These are phyloP conservation scores for Aspergillus sp. DNA, from an alignment of 2,329 filamentous ascomycete species.

Conservation along the genomic window DNA sequence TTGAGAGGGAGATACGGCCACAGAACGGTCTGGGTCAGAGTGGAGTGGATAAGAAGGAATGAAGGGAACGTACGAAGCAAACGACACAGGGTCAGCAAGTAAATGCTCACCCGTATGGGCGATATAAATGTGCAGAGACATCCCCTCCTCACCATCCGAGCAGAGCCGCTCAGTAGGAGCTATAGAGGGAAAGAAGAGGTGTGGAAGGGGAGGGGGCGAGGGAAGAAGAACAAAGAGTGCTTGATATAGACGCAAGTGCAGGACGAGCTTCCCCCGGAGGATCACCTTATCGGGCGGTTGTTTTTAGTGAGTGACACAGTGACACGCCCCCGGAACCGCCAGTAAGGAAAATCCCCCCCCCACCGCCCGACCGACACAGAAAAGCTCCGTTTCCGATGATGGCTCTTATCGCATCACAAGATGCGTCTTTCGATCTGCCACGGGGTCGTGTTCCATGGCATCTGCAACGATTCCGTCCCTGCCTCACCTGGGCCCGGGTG, in stretches of 20 bases:
- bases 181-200: conserved; percentile 9
- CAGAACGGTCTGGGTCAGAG: no score
- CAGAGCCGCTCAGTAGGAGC: conserved; percentile 16
- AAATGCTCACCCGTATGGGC: conserved; percentile 89
- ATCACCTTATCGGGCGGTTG: conserved; percentile 12
- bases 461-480: conserved; percentile 21
- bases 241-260: background rate
- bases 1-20: background rate
- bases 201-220: conserved; percentile 5
- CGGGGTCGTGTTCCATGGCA: conserved; percentile 31
- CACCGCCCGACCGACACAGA: conserved; percentile 2
- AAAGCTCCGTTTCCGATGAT: background rate
- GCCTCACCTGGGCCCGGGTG: conserved; percentile 28
- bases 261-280: conserved; percentile 5
- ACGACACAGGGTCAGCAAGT: conserved; percentile 69
- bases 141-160: conserved; percentile 47
- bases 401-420: conserved; percentile 19
- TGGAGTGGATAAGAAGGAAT: no score
- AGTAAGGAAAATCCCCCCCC: conserved; percentile 7
- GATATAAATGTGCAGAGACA: conserved; percentile 87
- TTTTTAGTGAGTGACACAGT: conserved; percentile 7
- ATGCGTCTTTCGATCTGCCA: conserved; percentile 18
- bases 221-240: conserved; percentile 1
- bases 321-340: conserved; percentile 11
- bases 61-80: conserved; percentile 59